Evolutionary conservation across 306 rosid genomes (phyloP), one percentile per base, ranked within the genome.

Genomic region (Acacia confusa): DNA sequence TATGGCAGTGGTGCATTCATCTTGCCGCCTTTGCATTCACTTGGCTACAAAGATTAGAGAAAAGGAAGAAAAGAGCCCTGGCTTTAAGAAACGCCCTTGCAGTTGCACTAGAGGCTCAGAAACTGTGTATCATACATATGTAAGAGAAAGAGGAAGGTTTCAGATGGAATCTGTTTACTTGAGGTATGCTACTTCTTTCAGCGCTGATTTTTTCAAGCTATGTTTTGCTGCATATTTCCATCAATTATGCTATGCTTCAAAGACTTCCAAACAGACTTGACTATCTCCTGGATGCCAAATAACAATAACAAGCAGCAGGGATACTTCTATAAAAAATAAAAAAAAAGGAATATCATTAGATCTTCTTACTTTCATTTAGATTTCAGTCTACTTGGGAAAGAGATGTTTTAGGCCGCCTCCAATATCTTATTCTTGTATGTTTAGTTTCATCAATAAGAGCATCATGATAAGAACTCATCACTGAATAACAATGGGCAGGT

Each of bases 1-100:
- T 88, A 95, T 95, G 99, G 99, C 98, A 65, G 97, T 97, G 55
- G 98, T 95, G 80, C 99, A 95, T 88, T 95, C 98, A 50, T 93
- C 99, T 32, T 95, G 99, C 82, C 99, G 99, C 82, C 98, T 95
- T 82, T 95, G 99, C 86, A 89, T 95, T 87, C 97, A 93, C 88
- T 84, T 95, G 91, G 99, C 98, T 61, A 90, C 99, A 1, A 7
- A 10, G 41, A 91, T 88, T 82, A 90, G 78, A 58, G 93, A 92
- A 81, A 86, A 83, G 84, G 99, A 95, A 85, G 99, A 95, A 81
- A 86, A 78, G 79, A 87, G 89, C 65, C 88, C 80, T 11, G 76
- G 73, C 50, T 86, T 91, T 83, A 92, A 89, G 88, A 92, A 86
- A 58, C 96, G 99, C 50, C 96, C 96, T 43, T 95, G 99, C 90